phyloP scores from a whole-genome alignment of 495 filamentous ascomycete species.

The Annulohypoxylon bovei region DNA sequence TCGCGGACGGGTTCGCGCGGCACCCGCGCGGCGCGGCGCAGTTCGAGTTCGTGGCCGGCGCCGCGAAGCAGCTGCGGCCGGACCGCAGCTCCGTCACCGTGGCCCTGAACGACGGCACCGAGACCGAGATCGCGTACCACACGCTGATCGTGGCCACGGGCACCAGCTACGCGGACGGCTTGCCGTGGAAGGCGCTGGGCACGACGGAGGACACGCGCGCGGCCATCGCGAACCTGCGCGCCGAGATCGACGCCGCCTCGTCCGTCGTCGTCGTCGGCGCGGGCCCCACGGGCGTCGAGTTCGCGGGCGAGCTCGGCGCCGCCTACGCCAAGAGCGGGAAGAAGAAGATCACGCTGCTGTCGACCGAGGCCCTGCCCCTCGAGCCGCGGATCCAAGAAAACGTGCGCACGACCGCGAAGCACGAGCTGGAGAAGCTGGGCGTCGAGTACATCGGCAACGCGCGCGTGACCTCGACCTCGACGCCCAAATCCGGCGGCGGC shows the following conservation, averaged over 20 bases:
- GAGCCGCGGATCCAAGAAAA: neutral
- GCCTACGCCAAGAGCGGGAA: conserved; percentile 5
- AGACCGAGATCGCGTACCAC: conserved; percentile 4
- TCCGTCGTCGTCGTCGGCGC: conserved; percentile 9
- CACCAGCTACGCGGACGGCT: neutral
- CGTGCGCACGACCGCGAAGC: neutral
- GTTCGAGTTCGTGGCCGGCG: conserved; percentile 1
- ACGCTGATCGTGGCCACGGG: conserved; percentile 6
- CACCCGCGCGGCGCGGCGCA: neutral
- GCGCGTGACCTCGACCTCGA: conserved; percentile 27
- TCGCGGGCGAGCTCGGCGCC: conserved; percentile 11
- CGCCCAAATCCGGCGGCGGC: neutral
- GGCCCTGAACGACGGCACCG: neutral
- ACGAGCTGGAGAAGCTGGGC: conserved; percentile 4
- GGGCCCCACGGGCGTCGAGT: neutral
- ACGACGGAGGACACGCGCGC: neutral
- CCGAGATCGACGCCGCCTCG: neutral
- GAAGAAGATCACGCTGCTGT: neutral
- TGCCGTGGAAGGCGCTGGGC: conserved; percentile 1
- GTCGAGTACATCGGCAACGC: conserved; percentile 45
- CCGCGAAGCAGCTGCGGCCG: neutral
- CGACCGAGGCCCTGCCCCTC: neutral
- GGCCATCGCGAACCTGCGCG: neutral
- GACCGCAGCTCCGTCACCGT: neutral
- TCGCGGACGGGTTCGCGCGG: neutral